A percentile compares a stretch with the other conserved stretches of the same genome.
These are phyloP conservation scores for Kuraishia molischiana DNA, from an alignment of 805 yeast species.

Conservation along the genomic window DNA sequence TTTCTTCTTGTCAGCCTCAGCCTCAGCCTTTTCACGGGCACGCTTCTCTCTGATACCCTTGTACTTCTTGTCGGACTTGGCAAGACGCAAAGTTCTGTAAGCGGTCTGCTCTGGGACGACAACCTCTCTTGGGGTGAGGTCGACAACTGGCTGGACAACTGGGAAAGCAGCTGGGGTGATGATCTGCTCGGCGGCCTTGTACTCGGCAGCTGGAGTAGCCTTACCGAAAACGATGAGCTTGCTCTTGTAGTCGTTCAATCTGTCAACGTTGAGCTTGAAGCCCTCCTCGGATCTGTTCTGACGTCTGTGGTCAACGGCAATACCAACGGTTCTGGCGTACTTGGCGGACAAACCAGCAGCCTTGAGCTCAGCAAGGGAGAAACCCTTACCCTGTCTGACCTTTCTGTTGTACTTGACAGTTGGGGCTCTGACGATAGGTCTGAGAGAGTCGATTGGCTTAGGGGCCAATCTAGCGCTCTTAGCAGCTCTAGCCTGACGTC, in stretches of 20 bases:
- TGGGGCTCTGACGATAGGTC: conserved; percentile 99
- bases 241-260: conserved; percentile 93
- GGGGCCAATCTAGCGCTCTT: conserved; percentile 96
- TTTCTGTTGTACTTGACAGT: conserved; percentile 98
- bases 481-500: conserved; percentile 89
- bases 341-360: conserved; percentile 91
- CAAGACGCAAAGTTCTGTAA: conserved; percentile 90
- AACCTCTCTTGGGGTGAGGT: conserved; percentile 83
- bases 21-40: conserved; percentile 95
- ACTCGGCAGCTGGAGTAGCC: conserved; percentile 65
- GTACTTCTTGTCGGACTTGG: conserved; percentile 90
- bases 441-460: conserved; percentile 90
- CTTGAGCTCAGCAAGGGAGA: conserved; percentile 95
- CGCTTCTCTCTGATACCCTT: conserved; percentile 97
- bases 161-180: conserved; percentile 79
- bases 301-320: conserved; percentile 99
- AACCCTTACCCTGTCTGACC: conserved; percentile 99
- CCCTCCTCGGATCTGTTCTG: conserved; percentile 96
- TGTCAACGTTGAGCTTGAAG: conserved; percentile 88
- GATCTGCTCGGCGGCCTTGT: conserved; percentile 58
- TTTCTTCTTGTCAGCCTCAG: conserved; percentile 99
- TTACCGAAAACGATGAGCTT: conserved; percentile 95
- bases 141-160: conserved; percentile 68
- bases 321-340: conserved; percentile 97
- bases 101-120: conserved; percentile 63